Conservation (phyloP, 2,329 filamentous ascomycete species). For the Chalara sp. region DNA sequence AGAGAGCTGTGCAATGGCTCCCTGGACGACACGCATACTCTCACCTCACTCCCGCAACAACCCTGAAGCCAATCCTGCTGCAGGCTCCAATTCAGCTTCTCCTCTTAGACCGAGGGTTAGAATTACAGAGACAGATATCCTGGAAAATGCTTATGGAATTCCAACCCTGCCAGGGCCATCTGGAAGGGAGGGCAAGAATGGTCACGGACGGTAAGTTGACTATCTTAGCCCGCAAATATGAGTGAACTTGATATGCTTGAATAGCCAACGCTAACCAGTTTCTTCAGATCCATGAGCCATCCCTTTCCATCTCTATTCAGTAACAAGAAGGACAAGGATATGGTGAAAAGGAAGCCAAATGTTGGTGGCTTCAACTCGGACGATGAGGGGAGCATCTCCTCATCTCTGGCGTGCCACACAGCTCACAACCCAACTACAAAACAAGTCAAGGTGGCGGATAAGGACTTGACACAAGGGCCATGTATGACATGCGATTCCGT, state of each 20-base stretch:
- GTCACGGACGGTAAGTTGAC: conserved; percentile 14
- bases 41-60: conserved; percentile 22
- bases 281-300: conserved; percentile 60
- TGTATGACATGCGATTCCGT: conserved; percentile 83
- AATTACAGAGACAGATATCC: conserved; percentile 25
- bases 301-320: conserved; percentile 68
- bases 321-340: conserved; percentile 47
- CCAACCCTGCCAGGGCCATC: conserved; percentile 14
- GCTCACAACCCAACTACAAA: conserved; percentile 23
- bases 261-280: background rate
- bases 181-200: background rate
- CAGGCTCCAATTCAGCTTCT: conserved; percentile 6
- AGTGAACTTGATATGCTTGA: background rate
- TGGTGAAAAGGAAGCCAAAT: conserved; percentile 26
- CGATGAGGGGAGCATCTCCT: conserved; percentile 35
- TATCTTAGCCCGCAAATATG: no score
- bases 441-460: conserved; percentile 33
- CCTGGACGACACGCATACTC: conserved; percentile 25
- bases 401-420: conserved; percentile 6
- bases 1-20: conserved; percentile 24
- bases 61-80: conserved; percentile 1
- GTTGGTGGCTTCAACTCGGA: conserved; percentile 37
- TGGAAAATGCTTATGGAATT: conserved; percentile 26
- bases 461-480: conserved; percentile 60
- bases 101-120: conserved; percentile 14